phyloP scores from a whole-genome alignment of 257 asterid species.

The Gentiana straminea region DNA sequence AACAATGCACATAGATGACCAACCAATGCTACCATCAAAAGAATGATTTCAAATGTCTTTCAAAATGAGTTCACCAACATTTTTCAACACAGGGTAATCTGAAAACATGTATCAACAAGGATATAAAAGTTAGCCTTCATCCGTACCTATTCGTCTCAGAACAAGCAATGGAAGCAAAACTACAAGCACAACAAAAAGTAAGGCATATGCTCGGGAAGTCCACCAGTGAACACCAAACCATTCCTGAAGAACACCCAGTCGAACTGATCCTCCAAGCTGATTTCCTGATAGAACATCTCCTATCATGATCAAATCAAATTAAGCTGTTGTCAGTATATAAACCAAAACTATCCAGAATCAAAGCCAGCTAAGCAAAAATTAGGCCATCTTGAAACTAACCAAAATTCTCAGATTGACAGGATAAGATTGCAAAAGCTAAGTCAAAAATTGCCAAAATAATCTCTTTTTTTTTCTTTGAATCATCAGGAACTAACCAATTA shows the following conservation, averaged over 20 bases:
- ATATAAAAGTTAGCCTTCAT: neutral
- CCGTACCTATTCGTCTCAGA: constrained; percentile 70
- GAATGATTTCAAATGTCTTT: neutral
- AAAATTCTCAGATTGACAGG: too few relatives aligned
- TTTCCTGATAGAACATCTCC: constrained; percentile 94
- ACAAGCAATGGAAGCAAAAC: constrained; percentile 75
- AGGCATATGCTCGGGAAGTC: constrained; percentile 65
- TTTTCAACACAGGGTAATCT: neutral
- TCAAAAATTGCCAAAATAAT: neutral
- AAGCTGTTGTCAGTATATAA: neutral
- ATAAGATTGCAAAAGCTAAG: neutral
- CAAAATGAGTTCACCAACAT: neutral
- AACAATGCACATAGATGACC: too few relatives aligned
- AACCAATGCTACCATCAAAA: neutral
- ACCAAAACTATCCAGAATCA: too few relatives aligned
- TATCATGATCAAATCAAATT: constrained; percentile 11
- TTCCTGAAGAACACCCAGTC: constrained; percentile 78
- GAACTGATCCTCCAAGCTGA: constrained; percentile 59
- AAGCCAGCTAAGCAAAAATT: too few relatives aligned
- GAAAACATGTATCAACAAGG: neutral
- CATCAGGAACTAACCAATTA: constrained; percentile 50
- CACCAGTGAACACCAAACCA: constrained; percentile 98
- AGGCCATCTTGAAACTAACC: too few relatives aligned
- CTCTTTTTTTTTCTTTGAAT: neutral
- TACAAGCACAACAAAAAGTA: constrained; percentile 65